These are phyloP conservation scores for Amaranthus palmeri DNA, from an alignment of 148 eudicot genomes.

Conservation along the genomic window DNA sequence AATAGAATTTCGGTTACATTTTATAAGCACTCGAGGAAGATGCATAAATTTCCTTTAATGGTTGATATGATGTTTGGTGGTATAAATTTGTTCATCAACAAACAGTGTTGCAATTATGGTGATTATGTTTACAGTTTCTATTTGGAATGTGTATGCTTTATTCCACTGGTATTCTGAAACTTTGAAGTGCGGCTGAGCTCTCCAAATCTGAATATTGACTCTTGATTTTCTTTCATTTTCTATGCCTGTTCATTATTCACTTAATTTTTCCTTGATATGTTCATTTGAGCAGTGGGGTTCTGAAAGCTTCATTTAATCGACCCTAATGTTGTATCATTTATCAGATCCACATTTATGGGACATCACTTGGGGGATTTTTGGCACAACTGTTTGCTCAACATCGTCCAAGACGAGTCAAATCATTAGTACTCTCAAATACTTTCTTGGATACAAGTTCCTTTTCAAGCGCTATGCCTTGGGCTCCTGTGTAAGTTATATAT, in stretches of 20 bases:
- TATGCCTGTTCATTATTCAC: not conserved
- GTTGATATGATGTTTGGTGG: not conserved
- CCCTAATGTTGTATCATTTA: slow-evolving; percentile 7
- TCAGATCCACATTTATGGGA: slow-evolving; percentile 94
- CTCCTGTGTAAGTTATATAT: slow-evolving; percentile 67
- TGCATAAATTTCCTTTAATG: not conserved
- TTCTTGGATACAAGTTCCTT: slow-evolving; percentile 80
- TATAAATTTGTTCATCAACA: not conserved
- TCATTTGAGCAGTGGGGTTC: not conserved
- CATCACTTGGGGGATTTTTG: slow-evolving; percentile 93
- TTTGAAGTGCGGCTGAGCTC: not conserved
- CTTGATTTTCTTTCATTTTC: not conserved
- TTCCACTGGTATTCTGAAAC: not conserved
- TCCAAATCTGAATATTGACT: not conserved
- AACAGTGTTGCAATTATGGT: not conserved
- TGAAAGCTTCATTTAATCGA: slow-evolving; percentile 10
- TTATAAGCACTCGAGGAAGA: not conserved
- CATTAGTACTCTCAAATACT: slow-evolving; percentile 86
- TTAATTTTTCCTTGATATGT: slow-evolving; percentile 9
- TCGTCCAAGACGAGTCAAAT: slow-evolving; percentile 91
- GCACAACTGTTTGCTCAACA: slow-evolving; percentile 95
- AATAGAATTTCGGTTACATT: not conserved
- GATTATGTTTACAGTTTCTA: not conserved
- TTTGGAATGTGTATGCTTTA: no score
- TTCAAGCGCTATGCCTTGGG: slow-evolving; percentile 93